These are phyloP conservation scores for Phytophthora lateralis DNA, from an alignment of 352 stramenopile species.

Conservation along the genomic window DNA sequence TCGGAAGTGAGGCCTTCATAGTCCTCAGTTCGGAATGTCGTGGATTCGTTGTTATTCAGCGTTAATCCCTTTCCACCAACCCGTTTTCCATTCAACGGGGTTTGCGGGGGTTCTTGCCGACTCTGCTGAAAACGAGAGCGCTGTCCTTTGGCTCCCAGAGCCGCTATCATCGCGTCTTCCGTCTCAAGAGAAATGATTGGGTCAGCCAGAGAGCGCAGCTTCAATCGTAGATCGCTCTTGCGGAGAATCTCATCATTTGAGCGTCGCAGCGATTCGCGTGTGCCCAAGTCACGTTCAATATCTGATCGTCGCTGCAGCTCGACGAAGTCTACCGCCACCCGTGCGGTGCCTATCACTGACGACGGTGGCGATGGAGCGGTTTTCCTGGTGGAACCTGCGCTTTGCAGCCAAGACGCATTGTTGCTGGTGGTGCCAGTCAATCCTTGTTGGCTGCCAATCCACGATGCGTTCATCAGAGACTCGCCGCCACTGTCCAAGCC, in stretches of 20 bases:
- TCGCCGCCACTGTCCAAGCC: conserved; percentile 2
- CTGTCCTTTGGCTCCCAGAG: conserved; percentile 13
- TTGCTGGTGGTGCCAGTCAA: conserved; percentile 25
- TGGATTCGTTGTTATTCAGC: conserved; percentile 10
- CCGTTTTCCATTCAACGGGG: conserved; percentile 12
- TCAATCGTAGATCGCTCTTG: conserved; percentile 46
- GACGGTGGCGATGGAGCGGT: conserved; percentile 6
- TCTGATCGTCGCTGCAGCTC: conserved; percentile 49
- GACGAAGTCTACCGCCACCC: conserved; percentile 36
- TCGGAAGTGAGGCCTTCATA: conserved; percentile 58
- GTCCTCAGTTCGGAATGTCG: conserved; percentile 59
- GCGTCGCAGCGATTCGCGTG: conserved; percentile 39
- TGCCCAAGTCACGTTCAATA: conserved; percentile 52
- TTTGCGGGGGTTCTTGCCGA: conserved; percentile 6
- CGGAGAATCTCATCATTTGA: conserved; percentile 42
- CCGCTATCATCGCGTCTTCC: conserved; percentile 37
- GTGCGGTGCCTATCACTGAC: conserved; percentile 18
- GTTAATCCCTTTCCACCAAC: neutral
- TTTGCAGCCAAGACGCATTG: conserved; percentile 13
- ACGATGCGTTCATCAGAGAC: conserved; percentile 11
- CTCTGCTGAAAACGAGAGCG: conserved; percentile 17
- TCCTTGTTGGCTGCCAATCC: conserved; percentile 17
- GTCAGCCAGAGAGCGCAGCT: conserved; percentile 57
- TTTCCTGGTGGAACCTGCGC: neutral
- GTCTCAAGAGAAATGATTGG: conserved; percentile 53